phyloP scores from a whole-genome alignment of 2,329 filamentous ascomycete genomes.

The Emergomyces orientalis region DNA sequence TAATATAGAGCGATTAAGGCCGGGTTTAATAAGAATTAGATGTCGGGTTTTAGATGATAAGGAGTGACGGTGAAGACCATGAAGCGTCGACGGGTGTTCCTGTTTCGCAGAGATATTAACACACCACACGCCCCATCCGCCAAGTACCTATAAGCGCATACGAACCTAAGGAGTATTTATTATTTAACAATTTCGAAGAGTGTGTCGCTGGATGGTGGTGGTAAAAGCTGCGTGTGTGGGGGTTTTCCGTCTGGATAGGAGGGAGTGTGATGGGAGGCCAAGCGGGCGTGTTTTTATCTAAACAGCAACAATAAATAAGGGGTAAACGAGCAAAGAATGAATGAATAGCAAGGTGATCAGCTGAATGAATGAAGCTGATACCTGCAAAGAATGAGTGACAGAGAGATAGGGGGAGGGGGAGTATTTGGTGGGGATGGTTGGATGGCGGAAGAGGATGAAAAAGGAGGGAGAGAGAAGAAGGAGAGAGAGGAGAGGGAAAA shows the following conservation, averaged over 20 bases:
- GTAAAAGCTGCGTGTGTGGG: not conserved
- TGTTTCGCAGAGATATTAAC: not conserved
- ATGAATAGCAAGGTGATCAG: conserved; percentile 45
- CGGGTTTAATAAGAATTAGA: not conserved
- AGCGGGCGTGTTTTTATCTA: not conserved
- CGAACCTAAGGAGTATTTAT: not conserved
- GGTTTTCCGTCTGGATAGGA: not conserved
- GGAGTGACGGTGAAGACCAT: no score
- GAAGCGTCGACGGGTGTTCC: not conserved
- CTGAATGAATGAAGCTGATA: conserved; percentile 58
- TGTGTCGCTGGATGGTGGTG: not conserved
- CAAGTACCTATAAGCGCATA: not conserved
- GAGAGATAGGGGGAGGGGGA: conserved; percentile 20
- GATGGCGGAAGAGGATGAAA: conserved; percentile 12
- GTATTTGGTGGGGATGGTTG: conserved; percentile 9
- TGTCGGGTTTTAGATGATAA: no score
- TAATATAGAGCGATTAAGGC: not conserved
- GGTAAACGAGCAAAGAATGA: conserved; percentile 27
- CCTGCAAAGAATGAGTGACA: conserved; percentile 30
- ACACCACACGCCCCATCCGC: not conserved
- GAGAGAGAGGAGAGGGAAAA: conserved; percentile 8
- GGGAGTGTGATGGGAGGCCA: not conserved
- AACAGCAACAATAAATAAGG: not conserved
- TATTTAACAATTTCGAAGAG: not conserved
- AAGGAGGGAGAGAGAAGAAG: conserved; percentile 3